Evolutionary conservation across 805 yeast genomes (phyloP).

Genomic region (Yarrowia bubula): DNA sequence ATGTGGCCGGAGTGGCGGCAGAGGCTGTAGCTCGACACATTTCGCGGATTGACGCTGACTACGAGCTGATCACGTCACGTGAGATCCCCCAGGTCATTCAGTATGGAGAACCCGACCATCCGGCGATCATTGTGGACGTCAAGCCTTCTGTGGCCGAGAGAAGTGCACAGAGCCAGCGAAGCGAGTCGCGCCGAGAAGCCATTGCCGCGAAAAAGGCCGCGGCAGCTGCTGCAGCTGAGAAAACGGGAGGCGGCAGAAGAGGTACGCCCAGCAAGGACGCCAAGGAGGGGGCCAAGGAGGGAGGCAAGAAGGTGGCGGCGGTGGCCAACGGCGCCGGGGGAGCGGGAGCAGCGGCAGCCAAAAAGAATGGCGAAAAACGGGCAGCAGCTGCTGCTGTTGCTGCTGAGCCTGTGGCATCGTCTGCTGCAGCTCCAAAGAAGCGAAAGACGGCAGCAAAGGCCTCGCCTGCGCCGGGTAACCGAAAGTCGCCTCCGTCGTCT

Average conservation of each 20-base stretch:
- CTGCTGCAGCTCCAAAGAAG: neutral
- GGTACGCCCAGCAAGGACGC: slow-evolving; percentile 6
- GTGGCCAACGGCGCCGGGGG: neutral
- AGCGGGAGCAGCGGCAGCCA: neutral
- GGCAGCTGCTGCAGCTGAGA: slow-evolving; percentile 35
- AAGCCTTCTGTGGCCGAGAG: slow-evolving; percentile 43
- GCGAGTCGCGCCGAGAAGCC: slow-evolving; percentile 89
- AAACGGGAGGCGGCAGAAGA: slow-evolving; percentile 10
- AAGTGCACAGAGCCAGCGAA: slow-evolving; percentile 70
- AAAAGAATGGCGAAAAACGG: slow-evolving; percentile 6
- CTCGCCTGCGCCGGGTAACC: neutral
- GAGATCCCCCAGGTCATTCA: slow-evolving; percentile 82
- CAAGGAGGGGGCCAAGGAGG: slow-evolving; percentile 17
- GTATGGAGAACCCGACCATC: slow-evolving; percentile 79
- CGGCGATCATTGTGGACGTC: slow-evolving; percentile 75
- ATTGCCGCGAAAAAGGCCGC: slow-evolving; percentile 80
- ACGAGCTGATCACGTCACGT: slow-evolving; percentile 62
- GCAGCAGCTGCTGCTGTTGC: neutral
- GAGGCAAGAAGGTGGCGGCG: neutral
- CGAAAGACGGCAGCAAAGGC: slow-evolving; percentile 6
- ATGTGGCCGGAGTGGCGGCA: slow-evolving; percentile 87
- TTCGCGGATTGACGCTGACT: slow-evolving; percentile 74
- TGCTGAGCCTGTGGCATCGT: neutral
- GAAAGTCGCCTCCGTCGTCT: slow-evolving; percentile 16
- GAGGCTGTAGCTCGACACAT: slow-evolving; percentile 70